Percentiles rank a stretch among this genome's conserved stretches.
Evolutionary conservation across 352 stramenopile species (phyloP).

Genomic region (Pelagophyceae sp.): DNA sequence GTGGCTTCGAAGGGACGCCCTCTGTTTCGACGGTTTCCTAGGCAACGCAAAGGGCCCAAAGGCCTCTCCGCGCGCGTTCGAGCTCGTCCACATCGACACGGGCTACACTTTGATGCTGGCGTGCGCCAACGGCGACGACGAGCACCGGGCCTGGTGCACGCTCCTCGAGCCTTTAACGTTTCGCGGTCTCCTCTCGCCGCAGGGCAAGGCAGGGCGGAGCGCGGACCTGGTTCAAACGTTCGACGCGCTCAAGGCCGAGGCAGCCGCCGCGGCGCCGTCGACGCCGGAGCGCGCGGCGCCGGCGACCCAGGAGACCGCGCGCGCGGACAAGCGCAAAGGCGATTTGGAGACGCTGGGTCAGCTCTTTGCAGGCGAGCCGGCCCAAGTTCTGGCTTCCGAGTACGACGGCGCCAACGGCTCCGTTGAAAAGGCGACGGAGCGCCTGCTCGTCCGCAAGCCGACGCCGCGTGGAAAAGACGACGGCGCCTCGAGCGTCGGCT

Average conservation of each 20-base stretch:
- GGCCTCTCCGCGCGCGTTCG: not conserved
- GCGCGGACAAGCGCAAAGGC: not conserved
- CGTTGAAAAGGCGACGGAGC: not conserved
- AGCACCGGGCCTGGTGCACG: slow-evolving; percentile 4
- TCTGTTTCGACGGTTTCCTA: not conserved
- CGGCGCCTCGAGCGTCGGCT: not conserved
- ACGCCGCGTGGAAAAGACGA: not conserved
- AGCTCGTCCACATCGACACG: not conserved
- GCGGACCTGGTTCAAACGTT: not conserved
- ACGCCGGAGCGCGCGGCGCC: not conserved
- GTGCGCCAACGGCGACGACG: not conserved
- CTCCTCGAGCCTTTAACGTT: not conserved
- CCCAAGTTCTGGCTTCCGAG: not conserved
- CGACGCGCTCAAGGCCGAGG: not conserved
- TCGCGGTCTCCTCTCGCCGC: not conserved
- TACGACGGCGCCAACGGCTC: not conserved
- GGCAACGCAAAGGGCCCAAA: not conserved
- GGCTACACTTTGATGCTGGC: slow-evolving; percentile 2
- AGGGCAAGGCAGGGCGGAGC: too few species aligned
- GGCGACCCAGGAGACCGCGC: not conserved
- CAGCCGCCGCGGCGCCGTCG: too few species aligned
- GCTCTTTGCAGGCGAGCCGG: not conserved
- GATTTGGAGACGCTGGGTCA: not conserved
- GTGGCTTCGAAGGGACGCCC: not conserved
- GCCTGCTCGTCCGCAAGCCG: not conserved